Conservation (phyloP, 2,329 filamentous ascomycete genomes). For the Alternaria burnsii region DNA sequence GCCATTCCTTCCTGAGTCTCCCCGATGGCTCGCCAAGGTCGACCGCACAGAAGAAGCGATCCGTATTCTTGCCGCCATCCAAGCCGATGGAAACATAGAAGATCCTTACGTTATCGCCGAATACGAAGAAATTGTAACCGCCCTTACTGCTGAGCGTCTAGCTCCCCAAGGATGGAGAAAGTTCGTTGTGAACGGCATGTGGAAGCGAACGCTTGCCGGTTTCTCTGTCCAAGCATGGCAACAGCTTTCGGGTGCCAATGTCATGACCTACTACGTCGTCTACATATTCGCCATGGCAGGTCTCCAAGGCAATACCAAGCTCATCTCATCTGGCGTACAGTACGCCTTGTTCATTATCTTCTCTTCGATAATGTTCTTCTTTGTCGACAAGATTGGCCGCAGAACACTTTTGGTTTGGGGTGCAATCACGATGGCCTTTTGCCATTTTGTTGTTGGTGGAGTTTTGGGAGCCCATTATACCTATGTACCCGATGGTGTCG, state of each 20-base stretch:
- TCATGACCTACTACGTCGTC: conserved; percentile 35
- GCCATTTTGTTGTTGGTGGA: conserved; percentile 61
- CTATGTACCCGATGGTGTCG: conserved; percentile 48
- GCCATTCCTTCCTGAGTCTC: conserved; percentile 58
- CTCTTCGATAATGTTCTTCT: conserved; percentile 79
- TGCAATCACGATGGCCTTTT: conserved; percentile 69
- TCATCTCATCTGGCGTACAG: conserved; percentile 73
- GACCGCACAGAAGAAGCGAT: conserved; percentile 57
- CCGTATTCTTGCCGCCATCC: conserved; percentile 53
- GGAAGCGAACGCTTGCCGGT: conserved; percentile 76
- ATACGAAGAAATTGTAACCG: conserved; percentile 75
- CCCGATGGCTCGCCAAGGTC: conserved; percentile 57
- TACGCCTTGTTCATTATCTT: conserved; percentile 83
- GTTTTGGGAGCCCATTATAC: conserved; percentile 60
- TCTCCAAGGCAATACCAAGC: conserved; percentile 64
- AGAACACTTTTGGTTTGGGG: conserved; percentile 72
- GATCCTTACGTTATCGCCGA: conserved; percentile 73
- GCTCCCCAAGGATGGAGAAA: conserved; percentile 75
- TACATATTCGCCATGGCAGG: conserved; percentile 79
- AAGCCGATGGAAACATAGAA: conserved; percentile 67
- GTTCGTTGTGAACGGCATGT: conserved; percentile 74
- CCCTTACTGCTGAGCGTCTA: conserved; percentile 76
- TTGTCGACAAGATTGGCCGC: conserved; percentile 78
- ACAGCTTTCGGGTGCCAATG: conserved; percentile 81
- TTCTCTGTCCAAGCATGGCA: conserved; percentile 79